Evolutionary conservation across 805 yeast genomes (phyloP).

Genomic region (Diddensiella caesifluorescens): DNA sequence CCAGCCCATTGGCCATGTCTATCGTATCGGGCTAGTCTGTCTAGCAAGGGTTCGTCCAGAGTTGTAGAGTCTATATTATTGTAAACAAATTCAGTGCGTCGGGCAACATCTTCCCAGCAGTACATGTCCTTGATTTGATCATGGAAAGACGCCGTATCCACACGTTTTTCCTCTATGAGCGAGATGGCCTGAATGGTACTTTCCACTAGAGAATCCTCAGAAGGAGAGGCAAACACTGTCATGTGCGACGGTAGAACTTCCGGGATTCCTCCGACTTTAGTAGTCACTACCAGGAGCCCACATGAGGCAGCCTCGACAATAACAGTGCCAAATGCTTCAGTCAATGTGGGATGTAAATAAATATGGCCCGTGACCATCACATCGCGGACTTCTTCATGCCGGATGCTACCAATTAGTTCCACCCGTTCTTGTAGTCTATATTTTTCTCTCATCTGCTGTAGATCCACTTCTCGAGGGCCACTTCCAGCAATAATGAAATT

Average conservation of each 20-base stretch:
- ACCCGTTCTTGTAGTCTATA: conserved; percentile 83
- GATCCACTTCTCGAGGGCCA: conserved; percentile 90
- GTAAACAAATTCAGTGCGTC: conserved; percentile 79
- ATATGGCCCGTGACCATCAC: conserved; percentile 93
- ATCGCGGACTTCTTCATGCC: conserved; percentile 89
- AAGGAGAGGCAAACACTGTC: conserved; percentile 88
- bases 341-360: conserved; percentile 85
- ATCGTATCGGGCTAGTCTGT: conserved; percentile 59
- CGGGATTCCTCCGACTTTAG: conserved; percentile 96
- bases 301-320: conserved; percentile 97
- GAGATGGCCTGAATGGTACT: conserved; percentile 69
- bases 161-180: conserved; percentile 47
- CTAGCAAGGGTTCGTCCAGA: conserved; percentile 49
- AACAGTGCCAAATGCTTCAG: conserved; percentile 98
- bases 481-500: conserved; percentile 89
- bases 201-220: conserved; percentile 72
- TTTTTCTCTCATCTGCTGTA: conserved; percentile 92
- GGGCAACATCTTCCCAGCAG: conserved; percentile 87
- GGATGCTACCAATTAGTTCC: conserved; percentile 74
- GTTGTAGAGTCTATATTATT: conserved; percentile 39
- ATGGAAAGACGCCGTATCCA: conserved; percentile 76
- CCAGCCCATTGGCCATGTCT: conserved; percentile 75
- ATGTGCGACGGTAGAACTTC: conserved; percentile 90
- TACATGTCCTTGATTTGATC: conserved; percentile 74
- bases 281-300: conserved; percentile 87